Base-by-base conservation (phyloP, 768 basidiomycete species). In the Mycena crocata region DNA sequence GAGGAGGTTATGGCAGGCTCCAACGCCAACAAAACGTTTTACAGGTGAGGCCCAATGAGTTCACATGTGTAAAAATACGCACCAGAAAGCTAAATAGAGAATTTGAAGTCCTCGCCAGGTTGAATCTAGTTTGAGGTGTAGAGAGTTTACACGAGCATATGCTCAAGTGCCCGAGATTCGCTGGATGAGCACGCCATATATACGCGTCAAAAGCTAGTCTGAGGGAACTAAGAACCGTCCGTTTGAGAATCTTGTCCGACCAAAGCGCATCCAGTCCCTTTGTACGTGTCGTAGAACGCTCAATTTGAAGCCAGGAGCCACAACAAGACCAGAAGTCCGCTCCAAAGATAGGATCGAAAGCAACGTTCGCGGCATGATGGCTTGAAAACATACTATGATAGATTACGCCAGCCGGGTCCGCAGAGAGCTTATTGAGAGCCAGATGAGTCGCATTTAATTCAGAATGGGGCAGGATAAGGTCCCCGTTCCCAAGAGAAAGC, bases 1-100 rank as follows among this genome's bases (percentile, higher is more conserved):
- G 46, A 40, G 40, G 19, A 24, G 51, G 24, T 60, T 55, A 60
- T 52, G 57, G 52, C 57, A 60, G 21, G n/a, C 49, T 59, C 55
- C 46, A 64, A 28, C 26, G 34, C 24, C 21, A 44, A 21, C n/a
- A 12, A 40, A 52, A 58, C 40, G 26, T 32, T 37, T 49, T 13
- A 21, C 49, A 44, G 32, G 26, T 13, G 34, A 48, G 37, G 56
- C 7, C 26, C 24, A 48, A 6, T 14, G n/a, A n/a, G n/a, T 42
- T n/a, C 40, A 45, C 23, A 12, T 12, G 7, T 12, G 21, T 12
- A 21, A 23, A 56, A 54, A 46, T 48, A 54, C 50, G 34, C 60
- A 62, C 32, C 40, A 19, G 57, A 32, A n/a, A 61, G 28, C 40
- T 61, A 61, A 51, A 45, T 26, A 19, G 48, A 17, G n/a, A 58